phyloP scores from a whole-genome alignment of 2,329 filamentous ascomycete species.

The Zymoseptoria tritici region DNA sequence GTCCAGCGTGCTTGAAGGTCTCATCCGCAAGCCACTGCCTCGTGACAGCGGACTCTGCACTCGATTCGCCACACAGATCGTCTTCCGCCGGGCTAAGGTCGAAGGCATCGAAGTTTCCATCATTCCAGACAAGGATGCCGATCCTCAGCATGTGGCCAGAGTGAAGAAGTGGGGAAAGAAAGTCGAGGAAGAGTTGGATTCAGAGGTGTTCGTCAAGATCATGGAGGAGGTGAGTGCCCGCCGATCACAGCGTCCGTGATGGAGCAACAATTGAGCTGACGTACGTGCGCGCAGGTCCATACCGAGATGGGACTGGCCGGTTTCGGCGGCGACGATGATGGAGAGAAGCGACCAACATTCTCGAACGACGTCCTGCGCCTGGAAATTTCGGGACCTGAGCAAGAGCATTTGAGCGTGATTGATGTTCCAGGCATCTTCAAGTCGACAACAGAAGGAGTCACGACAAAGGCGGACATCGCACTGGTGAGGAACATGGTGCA shows the following conservation, averaged over 20 bases:
- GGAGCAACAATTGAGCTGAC: background rate
- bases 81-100: constrained; percentile 16
- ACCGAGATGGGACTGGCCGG: constrained; percentile 13
- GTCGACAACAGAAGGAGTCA: constrained; percentile 28
- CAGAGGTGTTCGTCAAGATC: constrained; percentile 15
- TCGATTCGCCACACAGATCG: constrained; percentile 30
- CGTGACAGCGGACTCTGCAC: constrained; percentile 50
- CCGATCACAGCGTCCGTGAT: background rate
- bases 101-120: constrained; percentile 14
- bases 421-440: constrained; percentile 30
- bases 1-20: constrained; percentile 55
- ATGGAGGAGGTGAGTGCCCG: constrained; percentile 16
- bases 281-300: constrained; percentile 9
- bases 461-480: constrained; percentile 32
- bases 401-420: constrained; percentile 25
- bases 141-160: constrained; percentile 7
- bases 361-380: constrained; percentile 25
- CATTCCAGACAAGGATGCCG: constrained; percentile 13
- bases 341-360: constrained; percentile 16
- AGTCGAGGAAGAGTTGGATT: constrained; percentile 9
- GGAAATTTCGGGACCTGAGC: constrained; percentile 23
- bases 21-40: constrained; percentile 49
- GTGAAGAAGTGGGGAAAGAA: constrained; percentile 8
- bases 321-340: background rate
- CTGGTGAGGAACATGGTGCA: constrained; percentile 35